Evolutionary conservation across 2,329 filamentous ascomycete genomes (phyloP).

Genomic region (Fulvia fulva): DNA sequence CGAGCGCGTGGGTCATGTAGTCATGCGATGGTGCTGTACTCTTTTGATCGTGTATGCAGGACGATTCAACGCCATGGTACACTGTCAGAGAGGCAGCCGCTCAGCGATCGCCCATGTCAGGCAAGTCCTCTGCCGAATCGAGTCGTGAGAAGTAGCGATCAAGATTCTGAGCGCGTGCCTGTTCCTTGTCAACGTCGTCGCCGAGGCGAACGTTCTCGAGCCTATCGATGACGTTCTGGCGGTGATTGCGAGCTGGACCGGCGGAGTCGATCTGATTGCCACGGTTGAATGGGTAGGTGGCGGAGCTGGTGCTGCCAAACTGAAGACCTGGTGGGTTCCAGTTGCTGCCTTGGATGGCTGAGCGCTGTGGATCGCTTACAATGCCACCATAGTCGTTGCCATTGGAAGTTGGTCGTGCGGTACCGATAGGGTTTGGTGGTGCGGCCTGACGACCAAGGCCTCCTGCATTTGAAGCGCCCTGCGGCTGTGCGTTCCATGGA

Average conservation of each 20-base stretch:
- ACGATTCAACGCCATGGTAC: neutral
- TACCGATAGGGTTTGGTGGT: conserved; percentile 13
- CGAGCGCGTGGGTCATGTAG: neutral
- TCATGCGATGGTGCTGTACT: neutral
- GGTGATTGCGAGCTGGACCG: neutral
- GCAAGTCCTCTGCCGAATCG: conserved; percentile 7
- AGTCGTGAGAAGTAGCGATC: conserved; percentile 11
- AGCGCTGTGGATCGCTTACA: neutral
- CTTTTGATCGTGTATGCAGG: neutral
- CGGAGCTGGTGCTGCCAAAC: neutral
- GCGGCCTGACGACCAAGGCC: conserved; percentile 1
- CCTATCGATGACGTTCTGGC: neutral
- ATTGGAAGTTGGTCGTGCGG: conserved; percentile 13
- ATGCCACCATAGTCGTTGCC: conserved; percentile 5
- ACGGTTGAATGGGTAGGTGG: neutral
- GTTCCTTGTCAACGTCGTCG: conserved; percentile 8
- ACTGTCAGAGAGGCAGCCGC: neutral
- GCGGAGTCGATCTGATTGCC: neutral
- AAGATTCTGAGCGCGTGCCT: conserved; percentile 4
- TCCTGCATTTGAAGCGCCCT: conserved; percentile 1
- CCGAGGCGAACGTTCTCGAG: neutral
- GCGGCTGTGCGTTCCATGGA: conserved; percentile 1
- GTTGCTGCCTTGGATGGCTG: neutral
- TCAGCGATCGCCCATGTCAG: conserved; percentile 16
- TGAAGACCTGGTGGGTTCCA: neutral